phyloP scores from a whole-genome alignment of 2,329 filamentous ascomycete species.

The Geoglossum cookeanum region DNA sequence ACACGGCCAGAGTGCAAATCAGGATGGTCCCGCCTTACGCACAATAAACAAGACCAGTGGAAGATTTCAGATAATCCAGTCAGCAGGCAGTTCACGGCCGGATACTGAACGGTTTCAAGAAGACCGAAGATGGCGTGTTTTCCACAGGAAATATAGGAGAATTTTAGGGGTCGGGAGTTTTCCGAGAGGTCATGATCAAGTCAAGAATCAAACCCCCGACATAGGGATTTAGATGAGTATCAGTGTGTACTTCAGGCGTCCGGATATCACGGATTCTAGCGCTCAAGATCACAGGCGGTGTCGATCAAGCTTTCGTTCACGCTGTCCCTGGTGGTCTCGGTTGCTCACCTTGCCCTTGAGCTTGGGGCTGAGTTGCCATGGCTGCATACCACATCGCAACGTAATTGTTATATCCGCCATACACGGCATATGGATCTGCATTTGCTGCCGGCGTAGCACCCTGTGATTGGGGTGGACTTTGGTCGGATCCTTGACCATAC shows the following conservation, averaged over 20 bases:
- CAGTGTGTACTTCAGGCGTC: background rate
- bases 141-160: background rate
- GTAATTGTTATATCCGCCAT: constrained; percentile 69
- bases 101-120: background rate
- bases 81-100: background rate
- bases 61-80: background rate
- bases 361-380: constrained; percentile 29
- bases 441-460: constrained; percentile 25
- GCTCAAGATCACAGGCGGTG: background rate
- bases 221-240: background rate
- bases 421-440: constrained; percentile 57
- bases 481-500: constrained; percentile 2
- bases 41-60: background rate
- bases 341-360: constrained; percentile 7
- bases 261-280: background rate
- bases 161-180: background rate
- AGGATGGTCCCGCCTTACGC: background rate
- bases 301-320: constrained; percentile 3
- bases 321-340: constrained; percentile 6
- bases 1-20: background rate
- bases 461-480: constrained; percentile 14
- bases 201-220: background rate
- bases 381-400: constrained; percentile 66
- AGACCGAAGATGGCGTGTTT: background rate
- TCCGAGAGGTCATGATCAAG: background rate